Evolutionary conservation across 371 early-diverging fungal species (phyloP).

Genomic region (Mucor piriformis): DNA sequence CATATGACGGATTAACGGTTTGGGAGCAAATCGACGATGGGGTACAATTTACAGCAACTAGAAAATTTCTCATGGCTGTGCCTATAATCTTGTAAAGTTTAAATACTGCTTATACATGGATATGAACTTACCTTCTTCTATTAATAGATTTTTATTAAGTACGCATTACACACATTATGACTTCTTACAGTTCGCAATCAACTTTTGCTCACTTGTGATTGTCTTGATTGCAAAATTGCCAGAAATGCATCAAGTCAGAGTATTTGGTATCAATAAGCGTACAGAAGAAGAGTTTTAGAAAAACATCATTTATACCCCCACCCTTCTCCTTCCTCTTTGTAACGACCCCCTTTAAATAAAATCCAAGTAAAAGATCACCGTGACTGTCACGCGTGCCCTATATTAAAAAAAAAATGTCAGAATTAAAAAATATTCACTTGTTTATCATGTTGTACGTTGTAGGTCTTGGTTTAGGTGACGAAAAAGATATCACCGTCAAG

Average conservation of each 20-base stretch:
- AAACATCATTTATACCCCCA: not conserved
- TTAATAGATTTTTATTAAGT: constrained; percentile 86
- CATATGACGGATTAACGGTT: constrained; percentile 87
- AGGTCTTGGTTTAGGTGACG: constrained; percentile 92
- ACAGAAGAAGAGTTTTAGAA: constrained; percentile 1
- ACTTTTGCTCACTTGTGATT: constrained; percentile 79
- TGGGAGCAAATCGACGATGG: constrained; percentile 99
- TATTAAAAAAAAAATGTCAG: too few species aligned
- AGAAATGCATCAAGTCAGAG: constrained; percentile 88
- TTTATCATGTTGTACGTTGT: constrained; percentile 27
- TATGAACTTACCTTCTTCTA: not conserved
- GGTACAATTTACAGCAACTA: constrained; percentile 92
- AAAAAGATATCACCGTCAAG: constrained; percentile 94
- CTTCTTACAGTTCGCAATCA: constrained; percentile 80
- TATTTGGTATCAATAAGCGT: constrained; percentile 80
- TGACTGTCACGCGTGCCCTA: not conserved
- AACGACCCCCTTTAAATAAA: not conserved
- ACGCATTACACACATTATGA: constrained; percentile 96
- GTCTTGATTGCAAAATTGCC: constrained; percentile 93
- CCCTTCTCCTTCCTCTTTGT: not conserved
- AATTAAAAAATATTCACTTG: too few species aligned
- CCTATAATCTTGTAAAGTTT: constrained; percentile 88
- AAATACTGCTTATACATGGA: not conserved
- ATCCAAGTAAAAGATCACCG: not conserved
- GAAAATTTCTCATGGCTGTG: constrained; percentile 90